Base-by-base conservation (phyloP, 345 rosid genomes). In the Trapa bicornis region DNA sequence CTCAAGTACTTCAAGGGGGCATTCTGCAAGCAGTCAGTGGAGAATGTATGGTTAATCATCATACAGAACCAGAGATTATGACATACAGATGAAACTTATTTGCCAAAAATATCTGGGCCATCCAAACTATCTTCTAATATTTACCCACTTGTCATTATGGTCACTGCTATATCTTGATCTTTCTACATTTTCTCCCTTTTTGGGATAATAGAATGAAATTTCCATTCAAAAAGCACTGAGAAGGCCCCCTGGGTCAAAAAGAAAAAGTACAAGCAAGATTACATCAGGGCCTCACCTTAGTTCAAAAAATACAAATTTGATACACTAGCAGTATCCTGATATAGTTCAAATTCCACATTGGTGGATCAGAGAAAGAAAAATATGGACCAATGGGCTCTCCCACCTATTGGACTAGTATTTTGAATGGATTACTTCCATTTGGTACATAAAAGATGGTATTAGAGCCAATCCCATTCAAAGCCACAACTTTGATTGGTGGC, bases 1-100 rank as follows among this genome's bases (percentile, higher is more conserved):
- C 97, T 88, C 70, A 84, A 67, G 81, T 88, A 90, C 71, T 88
- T 88, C 75, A 87, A 41, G 15, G 99, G 92, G 75, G 79, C 85
- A 78, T 85, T 87, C 99, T 93, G 83, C 75, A 79, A 77, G 36
- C 37, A 58, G 15, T 58, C 61, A 58, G 63, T 11, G 63, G 63
- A 32, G 63, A 58, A 58, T 32, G 63, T 16, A 58, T 10, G 11
- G 37, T 58, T 35, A 32, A 58, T 58, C 35, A 58, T 58, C 11
- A 11, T 11, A 32, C 16, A 33, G 15, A 2, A 58, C 63, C 63
- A 58, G 16, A 45, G 32, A 22, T 17, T 5, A 54, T 54, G 60
- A 54, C 60, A 22, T 54, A 22, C 3, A 2, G 33, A 54, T 2
- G 10, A 35, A 54, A 54, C 63, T 58, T 9, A 11, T 11, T 0